These are phyloP conservation scores for Copromyces sp. DNA, from an alignment of 495 filamentous ascomycete species.

Conservation along the genomic window DNA sequence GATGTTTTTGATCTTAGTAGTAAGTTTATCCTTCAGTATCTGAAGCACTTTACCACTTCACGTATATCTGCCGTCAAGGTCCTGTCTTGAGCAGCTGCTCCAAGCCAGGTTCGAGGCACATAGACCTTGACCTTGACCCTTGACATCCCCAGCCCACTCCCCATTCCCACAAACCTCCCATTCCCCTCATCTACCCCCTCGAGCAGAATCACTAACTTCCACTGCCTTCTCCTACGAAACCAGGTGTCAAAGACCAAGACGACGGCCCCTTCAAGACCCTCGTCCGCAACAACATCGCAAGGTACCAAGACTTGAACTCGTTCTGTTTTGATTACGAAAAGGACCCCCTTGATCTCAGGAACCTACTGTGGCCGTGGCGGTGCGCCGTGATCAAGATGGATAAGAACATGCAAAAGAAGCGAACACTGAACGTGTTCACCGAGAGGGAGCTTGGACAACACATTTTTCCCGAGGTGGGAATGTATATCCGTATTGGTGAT, in stretches of 20 bases:
- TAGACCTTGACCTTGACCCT: not conserved
- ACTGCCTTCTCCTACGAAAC: not conserved
- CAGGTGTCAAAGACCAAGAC: not conserved
- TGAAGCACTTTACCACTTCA: not conserved
- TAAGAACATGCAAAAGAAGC: too few relatives aligned
- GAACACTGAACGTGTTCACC: not conserved
- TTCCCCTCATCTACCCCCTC: not conserved
- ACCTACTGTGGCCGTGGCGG: not conserved
- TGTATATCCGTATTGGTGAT: not conserved
- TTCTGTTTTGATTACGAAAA: not conserved
- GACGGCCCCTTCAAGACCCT: not conserved
- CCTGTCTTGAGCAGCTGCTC: not conserved
- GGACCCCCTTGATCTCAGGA: not conserved
- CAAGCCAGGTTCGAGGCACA: not conserved
- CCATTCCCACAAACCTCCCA: not conserved
- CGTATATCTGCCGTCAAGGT: not conserved
- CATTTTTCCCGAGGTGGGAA: not conserved
- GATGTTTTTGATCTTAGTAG: not conserved
- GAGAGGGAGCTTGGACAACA: not conserved
- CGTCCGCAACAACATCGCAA: not conserved
- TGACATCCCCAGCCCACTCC: not conserved
- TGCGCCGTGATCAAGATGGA: not conserved
- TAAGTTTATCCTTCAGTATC: not conserved
- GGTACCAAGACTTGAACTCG: not conserved
- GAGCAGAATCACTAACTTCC: not conserved